Evolutionary conservation across 2,329 filamentous ascomycete genomes (phyloP).

Genomic region (Pseudogymnoascus sp.): DNA sequence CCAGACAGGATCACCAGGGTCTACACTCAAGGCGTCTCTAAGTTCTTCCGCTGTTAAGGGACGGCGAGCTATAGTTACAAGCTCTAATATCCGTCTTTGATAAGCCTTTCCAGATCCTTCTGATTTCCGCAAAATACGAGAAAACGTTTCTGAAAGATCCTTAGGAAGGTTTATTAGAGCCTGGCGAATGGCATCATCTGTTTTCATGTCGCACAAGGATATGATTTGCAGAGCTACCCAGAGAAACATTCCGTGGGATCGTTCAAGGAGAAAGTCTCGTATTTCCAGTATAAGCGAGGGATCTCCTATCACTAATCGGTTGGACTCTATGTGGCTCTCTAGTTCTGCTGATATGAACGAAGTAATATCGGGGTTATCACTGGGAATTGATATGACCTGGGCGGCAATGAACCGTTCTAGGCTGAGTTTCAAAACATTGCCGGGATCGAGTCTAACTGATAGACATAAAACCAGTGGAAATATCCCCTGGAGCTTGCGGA

Average conservation of each 20-base stretch:
- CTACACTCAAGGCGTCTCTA: conserved; percentile 36
- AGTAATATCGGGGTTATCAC: conserved; percentile 25
- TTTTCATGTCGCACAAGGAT: conserved; percentile 31
- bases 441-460: conserved; percentile 25
- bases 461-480: conserved; percentile 24
- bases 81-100: conserved; percentile 29
- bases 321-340: conserved; percentile 20
- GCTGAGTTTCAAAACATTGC: conserved; percentile 16
- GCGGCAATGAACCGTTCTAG: conserved; percentile 14
- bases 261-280: conserved; percentile 24
- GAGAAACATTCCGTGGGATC: conserved; percentile 36
- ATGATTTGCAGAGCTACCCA: conserved; percentile 35
- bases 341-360: conserved; percentile 29
- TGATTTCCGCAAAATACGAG: conserved; percentile 28
- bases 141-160: conserved; percentile 30
- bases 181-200: conserved; percentile 33
- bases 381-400: conserved; percentile 21
- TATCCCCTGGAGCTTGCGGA: conserved; percentile 24
- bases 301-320: conserved; percentile 24
- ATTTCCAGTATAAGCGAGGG: conserved; percentile 27
- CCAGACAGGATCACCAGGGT: conserved; percentile 29
- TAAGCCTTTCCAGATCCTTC: conserved; percentile 18
- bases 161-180: conserved; percentile 30
- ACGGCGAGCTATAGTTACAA: conserved; percentile 29
- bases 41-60: conserved; percentile 33